Conservation (phyloP, 2,329 filamentous ascomycete genomes). For the Alternaria brassicicola region DNA sequence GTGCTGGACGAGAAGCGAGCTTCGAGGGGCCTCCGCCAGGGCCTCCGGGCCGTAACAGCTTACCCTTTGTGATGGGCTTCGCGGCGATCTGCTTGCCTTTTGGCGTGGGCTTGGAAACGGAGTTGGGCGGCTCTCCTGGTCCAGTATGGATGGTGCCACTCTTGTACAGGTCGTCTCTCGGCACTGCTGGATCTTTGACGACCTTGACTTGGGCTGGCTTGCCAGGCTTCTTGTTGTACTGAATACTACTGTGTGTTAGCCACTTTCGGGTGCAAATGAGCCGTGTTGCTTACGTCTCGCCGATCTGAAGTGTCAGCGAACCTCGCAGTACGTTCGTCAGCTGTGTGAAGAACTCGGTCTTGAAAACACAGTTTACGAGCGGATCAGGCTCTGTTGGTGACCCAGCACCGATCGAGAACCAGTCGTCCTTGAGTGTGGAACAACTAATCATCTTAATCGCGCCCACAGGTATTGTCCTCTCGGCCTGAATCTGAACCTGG, state of each 20-base stretch:
- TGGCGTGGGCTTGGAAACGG: constrained; percentile 81
- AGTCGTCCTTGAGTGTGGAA: constrained; percentile 87
- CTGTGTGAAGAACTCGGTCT: constrained; percentile 96
- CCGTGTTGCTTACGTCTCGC: constrained; percentile 61
- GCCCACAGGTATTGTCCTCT: constrained; percentile 81
- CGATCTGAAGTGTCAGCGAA: constrained; percentile 80
- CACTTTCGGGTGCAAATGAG: background rate
- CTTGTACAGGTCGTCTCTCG: constrained; percentile 85
- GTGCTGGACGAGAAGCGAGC: constrained; percentile 59
- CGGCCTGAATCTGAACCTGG: constrained; percentile 79
- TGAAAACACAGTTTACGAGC: constrained; percentile 90
- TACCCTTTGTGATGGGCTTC: constrained; percentile 90
- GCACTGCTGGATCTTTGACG: constrained; percentile 79
- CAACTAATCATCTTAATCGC: constrained; percentile 86
- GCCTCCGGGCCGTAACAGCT: constrained; percentile 89
- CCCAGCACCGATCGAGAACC: constrained; percentile 92
- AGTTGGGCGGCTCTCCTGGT: constrained; percentile 81
- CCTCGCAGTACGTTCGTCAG: constrained; percentile 80
- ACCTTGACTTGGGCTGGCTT: constrained; percentile 90
- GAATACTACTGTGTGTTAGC: constrained; percentile 62
- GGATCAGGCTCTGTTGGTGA: constrained; percentile 91
- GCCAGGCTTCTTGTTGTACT: constrained; percentile 97
- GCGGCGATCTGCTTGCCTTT: constrained; percentile 84
- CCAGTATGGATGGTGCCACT: constrained; percentile 88
- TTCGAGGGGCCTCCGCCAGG: constrained; percentile 81